These are phyloP conservation scores for Suillus subaureus DNA, from an alignment of 768 basidiomycete genomes.

Conservation along the genomic window DNA sequence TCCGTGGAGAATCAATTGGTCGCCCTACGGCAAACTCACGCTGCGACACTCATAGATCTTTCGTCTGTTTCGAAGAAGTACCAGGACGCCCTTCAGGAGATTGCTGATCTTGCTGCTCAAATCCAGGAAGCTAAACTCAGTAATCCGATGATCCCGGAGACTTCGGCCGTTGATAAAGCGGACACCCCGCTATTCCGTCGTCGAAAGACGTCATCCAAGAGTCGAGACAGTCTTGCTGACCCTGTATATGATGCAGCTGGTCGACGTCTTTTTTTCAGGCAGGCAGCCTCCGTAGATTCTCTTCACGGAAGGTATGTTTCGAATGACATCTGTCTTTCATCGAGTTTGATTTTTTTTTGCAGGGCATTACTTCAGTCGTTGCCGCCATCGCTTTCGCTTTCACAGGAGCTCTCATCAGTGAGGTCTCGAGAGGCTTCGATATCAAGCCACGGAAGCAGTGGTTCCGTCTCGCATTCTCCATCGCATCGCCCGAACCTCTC, in stretches of 20 bases:
- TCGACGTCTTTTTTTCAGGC: conserved; percentile 82
- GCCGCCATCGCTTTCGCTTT: conserved; percentile 94
- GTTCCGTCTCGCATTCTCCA: conserved; percentile 62
- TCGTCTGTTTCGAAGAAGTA: conserved; percentile 81
- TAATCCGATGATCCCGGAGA: conserved; percentile 47
- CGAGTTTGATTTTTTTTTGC: conserved; percentile 19
- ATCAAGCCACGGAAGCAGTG: conserved; percentile 75
- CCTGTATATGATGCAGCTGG: conserved; percentile 51
- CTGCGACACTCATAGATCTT: conserved; percentile 77
- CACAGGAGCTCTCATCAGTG: conserved; percentile 93
- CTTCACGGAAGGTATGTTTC: conserved; percentile 76
- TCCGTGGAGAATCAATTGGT: conserved; percentile 63
- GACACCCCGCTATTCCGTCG: conserved; percentile 54
- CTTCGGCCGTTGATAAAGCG: conserved; percentile 38
- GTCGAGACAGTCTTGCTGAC: conserved; percentile 45
- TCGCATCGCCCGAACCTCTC: conserved; percentile 58
- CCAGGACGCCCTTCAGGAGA: conserved; percentile 85
- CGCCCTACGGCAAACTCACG: conserved; percentile 80
- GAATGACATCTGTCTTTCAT: conserved; percentile 14
- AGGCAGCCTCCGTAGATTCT: conserved; percentile 85
- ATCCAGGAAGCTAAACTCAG: conserved; percentile 83
- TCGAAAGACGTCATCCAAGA: conserved; percentile 52
- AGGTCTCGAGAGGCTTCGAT: conserved; percentile 83
- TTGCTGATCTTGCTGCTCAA: conserved; percentile 91
- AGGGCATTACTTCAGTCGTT: conserved; percentile 93